Evolutionary conservation across 1,284 basidiomycete genomes (phyloP), one percentile per base, ranked within the genome.

Genomic region (Ceratobasidium sp.): DNA sequence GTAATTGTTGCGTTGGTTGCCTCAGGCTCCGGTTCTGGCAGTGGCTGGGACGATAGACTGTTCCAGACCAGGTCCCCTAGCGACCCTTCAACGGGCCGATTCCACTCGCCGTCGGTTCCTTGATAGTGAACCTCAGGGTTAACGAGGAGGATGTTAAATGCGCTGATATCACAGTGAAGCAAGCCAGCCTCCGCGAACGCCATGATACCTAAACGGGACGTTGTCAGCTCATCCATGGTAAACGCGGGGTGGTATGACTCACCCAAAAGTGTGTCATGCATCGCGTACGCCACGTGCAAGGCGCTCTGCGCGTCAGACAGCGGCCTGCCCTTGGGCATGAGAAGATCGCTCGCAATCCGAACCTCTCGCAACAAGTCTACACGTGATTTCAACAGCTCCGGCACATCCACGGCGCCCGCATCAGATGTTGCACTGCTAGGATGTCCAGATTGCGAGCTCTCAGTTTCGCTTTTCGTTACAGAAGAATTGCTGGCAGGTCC

Each of bases 141-240:
- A 26, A 60, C 56, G 7, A 60, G 56, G 7, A 60, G 15, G 9
- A 60, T 60, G 15, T 60, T 60, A 26, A 28, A 60, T 5, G 26
- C 56, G 26, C 56, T 60, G 56, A 60, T 60, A 33, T 60, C 56
- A 26, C 56, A 33, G 56, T 60, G 56, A 23, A 60, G 4, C 56
- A 60, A 28, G 3, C 56, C 56, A 4, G 26, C 56, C 26, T 60
- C 56, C 5, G 56, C 56, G 26, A 26, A 60, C 3, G 56, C 56
- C 5, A 26, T 26, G 15, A 60, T 60, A 60, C 56, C 56, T 60
- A 26, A 60, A 28, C 20, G 6, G 9, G 26, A n/a, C n/a, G n/a
- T n/a, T n/a, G n/a, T n/a, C n/a, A n/a, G n/a, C n/a, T n/a, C n/a
- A n/a, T n/a, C n/a, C n/a, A n/a, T n/a, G n/a, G n/a, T n/a, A n/a